Conservation (phyloP, 148 eudicot genomes). For the Amaranthus hypochondriacus region DNA sequence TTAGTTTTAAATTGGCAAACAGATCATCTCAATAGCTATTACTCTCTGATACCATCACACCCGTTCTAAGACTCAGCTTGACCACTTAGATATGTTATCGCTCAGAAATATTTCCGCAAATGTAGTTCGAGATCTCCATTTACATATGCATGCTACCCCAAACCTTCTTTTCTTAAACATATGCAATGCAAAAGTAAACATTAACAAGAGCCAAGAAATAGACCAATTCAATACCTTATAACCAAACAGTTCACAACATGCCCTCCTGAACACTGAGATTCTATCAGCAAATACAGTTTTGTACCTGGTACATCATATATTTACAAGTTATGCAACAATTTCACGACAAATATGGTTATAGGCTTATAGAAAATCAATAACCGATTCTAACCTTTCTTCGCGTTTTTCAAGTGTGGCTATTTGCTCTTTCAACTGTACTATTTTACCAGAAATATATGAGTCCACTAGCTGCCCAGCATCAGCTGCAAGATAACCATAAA, state of each 20-base stretch:
- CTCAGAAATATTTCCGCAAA: not conserved
- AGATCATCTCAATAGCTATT: not conserved
- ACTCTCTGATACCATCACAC: not conserved
- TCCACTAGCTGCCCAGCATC: slow-evolving; percentile 83
- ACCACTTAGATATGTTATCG: not conserved
- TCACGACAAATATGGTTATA: not conserved
- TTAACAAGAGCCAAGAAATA: not conserved
- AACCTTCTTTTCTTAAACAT: not conserved
- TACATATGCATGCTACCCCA: not conserved
- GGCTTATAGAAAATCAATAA: not conserved
- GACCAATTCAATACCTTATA: slow-evolving; percentile 61
- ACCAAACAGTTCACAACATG: slow-evolving; percentile 98
- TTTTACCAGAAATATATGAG: slow-evolving; percentile 83
- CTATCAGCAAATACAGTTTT: slow-evolving; percentile 96
- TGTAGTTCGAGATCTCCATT: not conserved
- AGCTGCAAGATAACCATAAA: slow-evolving; percentile 38
- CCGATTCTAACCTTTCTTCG: slow-evolving; percentile 71
- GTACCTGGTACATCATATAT: slow-evolving; percentile 54
- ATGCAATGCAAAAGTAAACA: not conserved
- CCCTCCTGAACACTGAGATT: slow-evolving; percentile 96
- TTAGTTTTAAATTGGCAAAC: not conserved
- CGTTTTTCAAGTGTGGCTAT: slow-evolving; percentile 98
- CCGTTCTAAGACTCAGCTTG: not conserved
- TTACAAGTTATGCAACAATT: slow-evolving; percentile 9
- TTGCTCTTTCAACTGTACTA: slow-evolving; percentile 89